A percentile compares a stretch with the other conserved stretches of the same genome.
These are phyloP conservation scores for Phlebopus sp. DNA, from an alignment of 1,284 basidiomycete genomes.

Conservation along the genomic window DNA sequence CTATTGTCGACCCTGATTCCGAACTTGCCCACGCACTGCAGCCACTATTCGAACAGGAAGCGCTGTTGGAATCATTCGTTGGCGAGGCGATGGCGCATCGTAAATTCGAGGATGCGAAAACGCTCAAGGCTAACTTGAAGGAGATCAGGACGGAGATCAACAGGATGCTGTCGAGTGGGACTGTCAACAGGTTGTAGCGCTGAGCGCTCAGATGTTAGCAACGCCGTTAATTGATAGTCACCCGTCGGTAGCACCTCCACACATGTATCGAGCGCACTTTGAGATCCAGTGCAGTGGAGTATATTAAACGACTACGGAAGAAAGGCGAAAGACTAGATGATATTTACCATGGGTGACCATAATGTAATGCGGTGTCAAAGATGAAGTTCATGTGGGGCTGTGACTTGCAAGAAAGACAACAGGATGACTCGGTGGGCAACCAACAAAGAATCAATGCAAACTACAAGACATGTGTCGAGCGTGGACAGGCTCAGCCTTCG, in stretches of 20 bases:
- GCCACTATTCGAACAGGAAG: slow-evolving; percentile 88
- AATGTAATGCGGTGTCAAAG: slow-evolving; percentile 19
- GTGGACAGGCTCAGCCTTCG: slow-evolving; percentile 32
- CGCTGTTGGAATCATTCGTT: slow-evolving; percentile 78
- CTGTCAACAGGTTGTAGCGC: slow-evolving; percentile 13
- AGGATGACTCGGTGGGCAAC: not conserved
- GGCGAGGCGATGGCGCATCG: slow-evolving; percentile 80
- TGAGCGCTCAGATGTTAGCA: not conserved
- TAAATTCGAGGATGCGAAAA: slow-evolving; percentile 88
- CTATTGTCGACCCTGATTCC: slow-evolving; percentile 59
- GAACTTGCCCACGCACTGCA: slow-evolving; percentile 72
- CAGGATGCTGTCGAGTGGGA: slow-evolving; percentile 51
- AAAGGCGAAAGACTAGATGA: slow-evolving; percentile 24
- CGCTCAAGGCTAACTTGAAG: slow-evolving; percentile 66
- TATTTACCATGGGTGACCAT: slow-evolving; percentile 26
- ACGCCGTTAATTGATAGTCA: not conserved
- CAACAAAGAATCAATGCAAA: slow-evolving; percentile 1
- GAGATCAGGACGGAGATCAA: slow-evolving; percentile 84
- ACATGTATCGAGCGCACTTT: not conserved
- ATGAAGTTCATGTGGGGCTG: slow-evolving; percentile 4
- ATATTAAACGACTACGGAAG: slow-evolving; percentile 10
- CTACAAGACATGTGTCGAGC: slow-evolving; percentile 9
- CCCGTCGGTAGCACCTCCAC: not conserved
- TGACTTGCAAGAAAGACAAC: not conserved
- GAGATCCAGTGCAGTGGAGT: slow-evolving; percentile 14